Percentiles rank a stretch among this genome's conserved stretches.
Conservation (phyloP, 1,284 basidiomycete genomes). For the Leccinum griseonigrum region DNA sequence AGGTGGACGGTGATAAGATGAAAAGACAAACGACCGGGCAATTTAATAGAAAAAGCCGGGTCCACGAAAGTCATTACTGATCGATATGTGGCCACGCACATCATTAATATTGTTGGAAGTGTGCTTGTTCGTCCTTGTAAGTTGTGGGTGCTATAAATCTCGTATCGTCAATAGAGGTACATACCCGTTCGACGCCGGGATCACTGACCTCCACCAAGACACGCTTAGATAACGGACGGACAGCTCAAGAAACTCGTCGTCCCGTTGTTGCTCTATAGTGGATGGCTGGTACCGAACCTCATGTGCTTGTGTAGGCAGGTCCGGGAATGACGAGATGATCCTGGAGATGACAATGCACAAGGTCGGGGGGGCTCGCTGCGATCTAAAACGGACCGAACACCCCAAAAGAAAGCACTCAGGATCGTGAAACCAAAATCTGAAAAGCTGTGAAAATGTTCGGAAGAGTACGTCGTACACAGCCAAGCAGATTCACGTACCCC, state of each 20-base stretch:
- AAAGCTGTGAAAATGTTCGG: too few relatives aligned
- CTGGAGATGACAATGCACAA: too few relatives aligned
- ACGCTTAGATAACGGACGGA: not conserved
- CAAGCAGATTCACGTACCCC: slow-evolving; percentile 1
- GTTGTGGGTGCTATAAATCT: slow-evolving; percentile 33
- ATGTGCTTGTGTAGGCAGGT: too few relatives aligned
- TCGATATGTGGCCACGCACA: slow-evolving; percentile 23
- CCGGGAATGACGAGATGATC: too few relatives aligned
- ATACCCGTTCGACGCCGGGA: not conserved
- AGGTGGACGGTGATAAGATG: not conserved
- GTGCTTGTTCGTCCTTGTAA: slow-evolving; percentile 41
- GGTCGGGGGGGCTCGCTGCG: too few relatives aligned
- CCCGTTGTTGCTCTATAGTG: slow-evolving; percentile 1
- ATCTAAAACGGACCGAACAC: too few relatives aligned
- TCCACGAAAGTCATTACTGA: slow-evolving; percentile 33
- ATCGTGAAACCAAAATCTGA: too few relatives aligned
- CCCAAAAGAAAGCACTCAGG: too few relatives aligned
- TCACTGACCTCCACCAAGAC: not conserved
- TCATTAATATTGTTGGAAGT: slow-evolving; percentile 24
- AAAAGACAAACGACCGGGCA: not conserved
- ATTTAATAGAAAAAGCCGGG: slow-evolving; percentile 25
- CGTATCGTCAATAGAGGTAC: not conserved
- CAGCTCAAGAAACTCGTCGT: not conserved
- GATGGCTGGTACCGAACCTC: not conserved
- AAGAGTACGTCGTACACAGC: too few relatives aligned